phyloP scores from a whole-genome alignment of 179 eudicot species.

The Silene coronaria region DNA sequence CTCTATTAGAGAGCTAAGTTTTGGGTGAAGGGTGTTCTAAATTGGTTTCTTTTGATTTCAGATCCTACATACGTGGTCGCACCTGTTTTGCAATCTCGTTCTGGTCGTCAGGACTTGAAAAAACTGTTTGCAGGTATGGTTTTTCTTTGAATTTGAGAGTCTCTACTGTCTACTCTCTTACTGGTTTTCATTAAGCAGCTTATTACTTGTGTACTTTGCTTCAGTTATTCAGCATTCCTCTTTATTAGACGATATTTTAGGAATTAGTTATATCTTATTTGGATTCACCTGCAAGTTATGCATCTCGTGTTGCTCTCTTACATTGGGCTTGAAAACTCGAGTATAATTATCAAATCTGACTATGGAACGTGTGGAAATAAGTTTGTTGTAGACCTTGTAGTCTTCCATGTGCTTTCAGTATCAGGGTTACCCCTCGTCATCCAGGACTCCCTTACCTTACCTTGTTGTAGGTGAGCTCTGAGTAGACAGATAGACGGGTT shows the following conservation, averaged over 20 bases:
- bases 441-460: too few species aligned
- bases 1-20: not conserved
- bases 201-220: not conserved
- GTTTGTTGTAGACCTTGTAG: too few species aligned
- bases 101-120: conserved; percentile 69
- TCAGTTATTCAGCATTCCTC: not conserved
- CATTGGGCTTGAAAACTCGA: too few species aligned
- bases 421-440: too few species aligned
- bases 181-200: not conserved
- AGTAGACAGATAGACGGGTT: too few species aligned
- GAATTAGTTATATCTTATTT: not conserved
- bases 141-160: not conserved
- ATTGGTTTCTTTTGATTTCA: conserved; percentile 29
- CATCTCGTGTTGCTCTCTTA: not conserved
- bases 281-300: not conserved
- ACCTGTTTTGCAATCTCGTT: conserved; percentile 67
- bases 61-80: conserved; percentile 93
- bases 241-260: too few species aligned
- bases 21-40: not conserved
- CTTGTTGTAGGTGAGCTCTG: too few species aligned
- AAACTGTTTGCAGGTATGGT: conserved; percentile 82
- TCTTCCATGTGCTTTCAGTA: too few species aligned
- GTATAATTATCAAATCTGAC: too few species aligned
- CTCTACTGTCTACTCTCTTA: not conserved
- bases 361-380: too few species aligned